Evolutionary conservation across 73 alveolate species (phyloP).

Genomic region (Strombidium stylifer): DNA sequence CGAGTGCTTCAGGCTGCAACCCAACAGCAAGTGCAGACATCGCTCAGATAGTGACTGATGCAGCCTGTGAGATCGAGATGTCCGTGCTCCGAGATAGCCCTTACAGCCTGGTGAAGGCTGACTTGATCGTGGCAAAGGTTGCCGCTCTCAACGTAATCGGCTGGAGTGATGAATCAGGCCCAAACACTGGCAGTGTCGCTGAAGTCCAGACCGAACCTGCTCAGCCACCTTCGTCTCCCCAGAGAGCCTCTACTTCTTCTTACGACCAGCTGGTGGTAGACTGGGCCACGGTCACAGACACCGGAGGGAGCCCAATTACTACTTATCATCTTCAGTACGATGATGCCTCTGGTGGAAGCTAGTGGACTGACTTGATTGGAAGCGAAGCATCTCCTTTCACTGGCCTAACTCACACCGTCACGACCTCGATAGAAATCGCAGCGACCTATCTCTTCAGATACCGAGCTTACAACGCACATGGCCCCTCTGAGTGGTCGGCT

Average conservation of each 20-base stretch:
- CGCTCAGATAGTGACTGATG: not conserved
- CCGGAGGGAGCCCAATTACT: slow-evolving; percentile 17
- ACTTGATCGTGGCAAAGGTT: slow-evolving; percentile 12
- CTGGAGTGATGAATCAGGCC: not conserved
- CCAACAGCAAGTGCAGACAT: too few species aligned
- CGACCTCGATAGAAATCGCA: slow-evolving; percentile 15
- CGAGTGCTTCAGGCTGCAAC: too few species aligned
- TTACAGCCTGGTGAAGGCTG: slow-evolving; percentile 13
- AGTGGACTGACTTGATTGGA: slow-evolving; percentile 4
- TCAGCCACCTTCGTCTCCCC: slow-evolving; percentile 24
- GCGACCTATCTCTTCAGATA: slow-evolving; percentile 38
- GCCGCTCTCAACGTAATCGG: slow-evolving; percentile 23
- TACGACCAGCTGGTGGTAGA: slow-evolving; percentile 17
- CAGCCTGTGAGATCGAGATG: slow-evolving; percentile 19
- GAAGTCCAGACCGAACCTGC: slow-evolving; percentile 21
- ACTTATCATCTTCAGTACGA: slow-evolving; percentile 19
- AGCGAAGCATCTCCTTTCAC: not conserved
- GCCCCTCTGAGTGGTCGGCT: slow-evolving; percentile 33
- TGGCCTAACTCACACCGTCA: not conserved
- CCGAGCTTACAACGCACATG: slow-evolving; percentile 24
- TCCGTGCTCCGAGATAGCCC: slow-evolving; percentile 8
- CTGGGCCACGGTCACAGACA: slow-evolving; percentile 26
- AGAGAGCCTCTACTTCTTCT: not conserved
- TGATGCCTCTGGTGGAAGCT: slow-evolving; percentile 6
- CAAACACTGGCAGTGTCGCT: slow-evolving; percentile 6